These are phyloP conservation scores for Phaffomyces antillensis DNA, from an alignment of 805 yeast genomes.

Conservation along the genomic window DNA sequence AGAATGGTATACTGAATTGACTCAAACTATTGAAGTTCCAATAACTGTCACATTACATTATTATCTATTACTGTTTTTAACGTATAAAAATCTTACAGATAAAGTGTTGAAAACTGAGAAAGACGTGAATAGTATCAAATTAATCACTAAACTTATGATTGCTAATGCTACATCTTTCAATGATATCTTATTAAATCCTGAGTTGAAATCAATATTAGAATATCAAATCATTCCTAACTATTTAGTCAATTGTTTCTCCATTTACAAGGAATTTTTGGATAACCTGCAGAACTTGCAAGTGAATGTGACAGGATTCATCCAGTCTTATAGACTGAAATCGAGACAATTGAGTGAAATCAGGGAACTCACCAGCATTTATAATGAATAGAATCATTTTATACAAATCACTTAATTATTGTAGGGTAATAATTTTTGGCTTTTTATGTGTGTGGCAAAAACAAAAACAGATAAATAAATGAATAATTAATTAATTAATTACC, in stretches of 20 bases:
- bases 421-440: no score
- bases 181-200: conserved; percentile 1
- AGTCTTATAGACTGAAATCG: conserved; percentile 4
- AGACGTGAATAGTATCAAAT: neutral
- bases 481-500: no score
- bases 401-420: no score
- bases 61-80: conserved; percentile 4
- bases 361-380: neutral
- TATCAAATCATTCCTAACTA: conserved; percentile 6
- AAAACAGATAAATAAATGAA: neutral
- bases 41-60: conserved; percentile 4
- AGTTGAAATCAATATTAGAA: conserved; percentile 3
- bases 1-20: conserved; percentile 2
- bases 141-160: neutral
- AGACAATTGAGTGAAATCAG: neutral
- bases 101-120: conserved; percentile 1
- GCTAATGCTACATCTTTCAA: neutral
- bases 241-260: conserved; percentile 4
- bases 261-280: conserved; percentile 4
- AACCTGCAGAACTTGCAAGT: conserved; percentile 1
- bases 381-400: no score
- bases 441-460: neutral
- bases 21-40: neutral
- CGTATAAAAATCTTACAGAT: conserved; percentile 3
- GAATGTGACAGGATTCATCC: conserved; percentile 5